phyloP scores from a whole-genome alignment of 257 asterid genomes.

The Scutellaria galericulata region DNA sequence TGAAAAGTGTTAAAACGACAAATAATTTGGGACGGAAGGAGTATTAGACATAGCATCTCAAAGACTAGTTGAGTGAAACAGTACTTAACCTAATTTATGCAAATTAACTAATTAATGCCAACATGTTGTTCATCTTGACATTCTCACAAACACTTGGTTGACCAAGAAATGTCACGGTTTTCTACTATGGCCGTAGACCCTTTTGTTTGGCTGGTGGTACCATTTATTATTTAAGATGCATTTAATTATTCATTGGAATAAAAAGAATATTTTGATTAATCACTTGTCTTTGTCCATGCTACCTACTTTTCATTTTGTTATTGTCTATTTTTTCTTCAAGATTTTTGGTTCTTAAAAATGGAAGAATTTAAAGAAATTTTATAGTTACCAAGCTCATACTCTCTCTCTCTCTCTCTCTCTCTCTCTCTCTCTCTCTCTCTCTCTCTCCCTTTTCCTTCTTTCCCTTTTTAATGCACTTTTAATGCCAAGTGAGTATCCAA shows the following conservation, averaged over 20 bases:
- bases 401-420: too few species aligned
- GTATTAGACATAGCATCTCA: too few species aligned
- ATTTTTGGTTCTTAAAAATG: background rate
- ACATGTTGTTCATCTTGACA: slow-evolving; percentile 23
- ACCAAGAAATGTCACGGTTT: slow-evolving; percentile 10
- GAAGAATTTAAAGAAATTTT: background rate
- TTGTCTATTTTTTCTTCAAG: background rate
- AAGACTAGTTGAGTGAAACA: too few species aligned
- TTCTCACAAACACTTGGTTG: slow-evolving; percentile 27
- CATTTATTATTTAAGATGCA: slow-evolving; percentile 22
- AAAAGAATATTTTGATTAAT: background rate
- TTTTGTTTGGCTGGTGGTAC: slow-evolving; percentile 17
- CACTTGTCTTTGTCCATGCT: slow-evolving; percentile 14
- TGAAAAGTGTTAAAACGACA: too few species aligned
- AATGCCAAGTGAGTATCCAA: slow-evolving; percentile 25
- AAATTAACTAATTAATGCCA: slow-evolving; percentile 23
- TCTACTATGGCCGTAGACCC: background rate
- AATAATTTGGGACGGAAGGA: too few species aligned
- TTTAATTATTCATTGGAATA: slow-evolving; percentile 15
- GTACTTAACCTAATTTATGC: slow-evolving; percentile 30
- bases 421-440: too few species aligned
- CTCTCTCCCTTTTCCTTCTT: background rate
- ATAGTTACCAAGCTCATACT: background rate
- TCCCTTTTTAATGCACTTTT: background rate
- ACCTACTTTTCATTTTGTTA: slow-evolving; percentile 28